Evolutionary conservation across 164 flowering plant species (phyloP).

Genomic region (Berberis thunbergii): DNA sequence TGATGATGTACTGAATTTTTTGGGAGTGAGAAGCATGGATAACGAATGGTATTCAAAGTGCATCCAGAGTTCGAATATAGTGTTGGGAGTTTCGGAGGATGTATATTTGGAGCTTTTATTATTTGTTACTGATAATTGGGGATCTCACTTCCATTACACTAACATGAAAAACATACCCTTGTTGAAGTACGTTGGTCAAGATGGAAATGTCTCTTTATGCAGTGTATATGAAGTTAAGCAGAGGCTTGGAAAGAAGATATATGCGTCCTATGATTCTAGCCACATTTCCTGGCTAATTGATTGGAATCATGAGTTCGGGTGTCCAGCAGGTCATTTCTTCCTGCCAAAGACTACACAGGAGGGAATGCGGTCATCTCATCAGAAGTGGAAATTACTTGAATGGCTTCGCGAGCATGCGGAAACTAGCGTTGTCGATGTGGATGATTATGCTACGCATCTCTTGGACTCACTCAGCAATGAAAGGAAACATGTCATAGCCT

Average conservation of each 20-base stretch:
- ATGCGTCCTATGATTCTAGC: slow-evolving; percentile 3
- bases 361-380: slow-evolving; percentile 12
- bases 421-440: slow-evolving; percentile 6
- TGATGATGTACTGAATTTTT: slow-evolving; percentile 22
- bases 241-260: slow-evolving; percentile 5
- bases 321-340: slow-evolving; percentile 13
- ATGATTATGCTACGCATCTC: slow-evolving; percentile 24
- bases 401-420: slow-evolving; percentile 29
- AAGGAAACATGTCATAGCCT: slow-evolving; percentile 20
- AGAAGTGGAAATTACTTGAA: slow-evolving; percentile 9
- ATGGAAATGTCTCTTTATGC: slow-evolving; percentile 7
- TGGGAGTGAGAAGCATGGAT: slow-evolving; percentile 32
- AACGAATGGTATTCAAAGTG: slow-evolving; percentile 52
- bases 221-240: slow-evolving; percentile 9
- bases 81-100: slow-evolving; percentile 19
- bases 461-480: slow-evolving; percentile 7
- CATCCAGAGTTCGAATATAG: slow-evolving; percentile 37
- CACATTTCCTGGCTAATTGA: slow-evolving; percentile 37
- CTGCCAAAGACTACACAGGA: slow-evolving; percentile 27
- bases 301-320: slow-evolving; percentile 38
- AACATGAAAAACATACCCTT: slow-evolving; percentile 9
- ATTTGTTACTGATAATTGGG: slow-evolving; percentile 9
- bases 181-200: slow-evolving; percentile 8
- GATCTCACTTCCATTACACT: neutral
- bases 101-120: slow-evolving; percentile 12